Base-by-base conservation (phyloP, 2,329 filamentous ascomycete genomes). In the Colletotrichum navitas region DNA sequence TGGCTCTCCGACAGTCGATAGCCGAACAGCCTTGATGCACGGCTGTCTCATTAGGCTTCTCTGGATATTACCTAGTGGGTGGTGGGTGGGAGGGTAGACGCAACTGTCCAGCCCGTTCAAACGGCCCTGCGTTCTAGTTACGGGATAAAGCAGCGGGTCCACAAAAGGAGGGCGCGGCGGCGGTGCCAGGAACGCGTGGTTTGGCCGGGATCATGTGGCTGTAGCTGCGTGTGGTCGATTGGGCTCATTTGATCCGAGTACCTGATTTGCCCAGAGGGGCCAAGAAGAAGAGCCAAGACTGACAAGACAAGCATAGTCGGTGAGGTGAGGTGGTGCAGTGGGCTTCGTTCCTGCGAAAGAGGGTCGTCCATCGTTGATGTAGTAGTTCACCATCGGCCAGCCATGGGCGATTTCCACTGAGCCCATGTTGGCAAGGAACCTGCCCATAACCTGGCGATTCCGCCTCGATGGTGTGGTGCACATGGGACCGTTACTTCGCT, bases 91-190 rank as follows among this genome's bases (percentile, higher is more conserved):
- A 3, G 11, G 11, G 45, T 43, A 16, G 41, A 16, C 11, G 63
- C 45, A 59, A 59, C 64, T 59, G 58, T 68, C 54, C 59, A 63
- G 54, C 51, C 65, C 65, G 68, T 61, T 39, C 29, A 45, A 63
- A 63, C 68, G 68, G 68, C 52, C 39, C 47, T 71, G 64, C 45
- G 66, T 59, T 39, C 68, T 65, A 68, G 64, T 59, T 63, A 63
- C 45, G 52, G 59, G 39, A 14, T 16, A 58, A 59, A 43, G 8
- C 10, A 39, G 16, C 18, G 24, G 68, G n/a, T 39, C 64, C 64
- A 68, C 64, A 49, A 61, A 54, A 69, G 54, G 65, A 69, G 61
- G 36, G 61, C 69, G 54, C 66, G 62, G 14, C 66, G 62, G n/a
- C 60, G 29, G 26, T 34, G 18, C 59, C 32, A 43, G 43, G 34